Base-by-base conservation (phyloP, 345 rosid species). In the Hibiscus tridactylites region DNA sequence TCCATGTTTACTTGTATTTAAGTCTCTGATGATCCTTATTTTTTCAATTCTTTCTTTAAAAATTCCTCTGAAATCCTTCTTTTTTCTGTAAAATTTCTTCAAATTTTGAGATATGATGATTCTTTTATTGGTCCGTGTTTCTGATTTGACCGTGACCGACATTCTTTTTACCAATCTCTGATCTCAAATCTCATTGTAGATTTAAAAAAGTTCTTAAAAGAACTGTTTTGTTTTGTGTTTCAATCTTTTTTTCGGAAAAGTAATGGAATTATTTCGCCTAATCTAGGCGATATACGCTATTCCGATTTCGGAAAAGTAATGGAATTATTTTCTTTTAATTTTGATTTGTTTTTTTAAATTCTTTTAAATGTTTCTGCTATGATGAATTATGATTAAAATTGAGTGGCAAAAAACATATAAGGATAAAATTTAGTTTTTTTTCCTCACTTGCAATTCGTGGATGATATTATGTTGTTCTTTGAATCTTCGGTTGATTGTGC, bases 151-250 rank as follows among this genome's bases (percentile, higher is more conserved):
- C 50, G 75, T 76, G 79, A 76, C 79, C 26, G 80, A 76, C 39
- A 65, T 26, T 21, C 16, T 9, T 17, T 64, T 49, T 61, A 37
- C 77, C 83, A 80, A 61, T 29, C 31, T 77, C 85, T 84, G 87
- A 84, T 81, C 82, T 78, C 67, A 47, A 39, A 46, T 50, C 19
- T 50, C 3, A 44, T 3, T 2, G 44, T 7, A 39, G 44, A 39
- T 21, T 39, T 39, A 7, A 39, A 3, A 44, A 44, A 10, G 3
- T 44, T 44, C 47, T 44, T 10, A 44, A 44, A 44, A 10, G 0
- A 9, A 1, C 3, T 44, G 3, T 44, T 9, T 10, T 44, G 1
- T 5, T 21, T 21, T 21, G 24, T 42, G 0, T 42, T 42, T 9
- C 46, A 39, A 1, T 6, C 9, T 21, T 39, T 39, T 7, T 3